Conservation (phyloP, 805 yeast species). For the Nakazawaea holstii region DNA sequence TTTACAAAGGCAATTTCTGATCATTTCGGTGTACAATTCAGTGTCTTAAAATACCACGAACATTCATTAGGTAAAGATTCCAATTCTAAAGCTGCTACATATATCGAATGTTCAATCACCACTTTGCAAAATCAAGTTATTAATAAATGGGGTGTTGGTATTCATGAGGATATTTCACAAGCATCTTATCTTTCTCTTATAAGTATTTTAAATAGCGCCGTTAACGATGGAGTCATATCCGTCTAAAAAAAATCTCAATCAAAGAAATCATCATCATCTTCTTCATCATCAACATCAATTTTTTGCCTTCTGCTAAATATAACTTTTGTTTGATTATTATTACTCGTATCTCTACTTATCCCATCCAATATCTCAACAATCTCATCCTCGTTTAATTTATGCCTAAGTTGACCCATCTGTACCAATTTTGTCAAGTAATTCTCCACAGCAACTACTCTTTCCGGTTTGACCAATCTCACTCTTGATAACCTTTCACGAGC, state of each 20-base stretch:
- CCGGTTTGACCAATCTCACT: slow-evolving; percentile 85
- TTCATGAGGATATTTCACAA: slow-evolving; percentile 50
- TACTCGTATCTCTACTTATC: slow-evolving; percentile 65
- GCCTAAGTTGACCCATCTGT: slow-evolving; percentile 67
- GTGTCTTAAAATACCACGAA: slow-evolving; percentile 69
- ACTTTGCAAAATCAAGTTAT: slow-evolving; percentile 16
- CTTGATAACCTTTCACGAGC: slow-evolving; percentile 88
- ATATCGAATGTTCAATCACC: slow-evolving; percentile 34
- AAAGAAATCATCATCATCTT: slow-evolving; percentile 40
- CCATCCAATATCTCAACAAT: slow-evolving; percentile 81
- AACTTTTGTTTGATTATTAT: slow-evolving; percentile 57
- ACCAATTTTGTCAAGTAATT: slow-evolving; percentile 68
- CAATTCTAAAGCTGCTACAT: slow-evolving; percentile 71
- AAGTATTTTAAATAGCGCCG: slow-evolving; percentile 35
- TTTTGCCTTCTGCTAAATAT: slow-evolving; percentile 48
- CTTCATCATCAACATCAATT: slow-evolving; percentile 17
- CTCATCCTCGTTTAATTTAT: slow-evolving; percentile 75
- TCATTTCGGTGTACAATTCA: slow-evolving; percentile 42
- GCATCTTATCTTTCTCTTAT: slow-evolving; percentile 44
- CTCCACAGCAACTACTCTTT: slow-evolving; percentile 85
- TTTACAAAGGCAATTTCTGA: slow-evolving; percentile 56
- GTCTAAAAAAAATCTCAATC: slow-evolving; percentile 26
- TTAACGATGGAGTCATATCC: slow-evolving; percentile 8
- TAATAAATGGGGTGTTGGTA: slow-evolving; percentile 51
- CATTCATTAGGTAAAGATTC: slow-evolving; percentile 77